Conservation (phyloP, 306 rosid species). For the Gastrolobium bilobum region DNA sequence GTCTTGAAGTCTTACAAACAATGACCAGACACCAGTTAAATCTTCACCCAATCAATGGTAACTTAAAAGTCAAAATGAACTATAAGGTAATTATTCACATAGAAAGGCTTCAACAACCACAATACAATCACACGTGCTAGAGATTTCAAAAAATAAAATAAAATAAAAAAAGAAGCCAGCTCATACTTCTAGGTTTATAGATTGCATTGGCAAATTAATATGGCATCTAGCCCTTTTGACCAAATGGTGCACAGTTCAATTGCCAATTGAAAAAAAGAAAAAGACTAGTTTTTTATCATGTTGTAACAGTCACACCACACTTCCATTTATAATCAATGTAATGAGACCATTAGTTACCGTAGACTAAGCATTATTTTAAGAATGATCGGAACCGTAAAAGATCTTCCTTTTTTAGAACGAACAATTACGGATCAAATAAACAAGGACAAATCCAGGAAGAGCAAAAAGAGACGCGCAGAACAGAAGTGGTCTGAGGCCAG, state of each 20-base stretch:
- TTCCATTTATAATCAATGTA: no score
- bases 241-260: background rate
- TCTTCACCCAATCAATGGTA: slow-evolving; percentile 12
- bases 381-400: no score
- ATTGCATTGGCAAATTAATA: background rate
- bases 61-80: background rate
- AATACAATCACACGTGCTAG: background rate
- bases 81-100: background rate
- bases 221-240: background rate
- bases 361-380: no score
- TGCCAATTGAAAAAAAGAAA: slow-evolving; percentile 10
- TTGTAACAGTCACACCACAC: no score
- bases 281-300: background rate
- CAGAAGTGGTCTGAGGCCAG: no score
- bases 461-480: no score
- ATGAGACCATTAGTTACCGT: no score
- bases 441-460: no score
- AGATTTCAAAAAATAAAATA: background rate
- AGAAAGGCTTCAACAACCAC: slow-evolving; percentile 32
- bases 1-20: background rate
- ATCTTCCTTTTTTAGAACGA: no score
- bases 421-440: no score
- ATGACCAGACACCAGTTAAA: slow-evolving; percentile 4
- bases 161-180: background rate
- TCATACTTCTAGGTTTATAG: background rate